Percentiles rank a stretch among this genome's conserved stretches.
Evolutionary conservation across 805 yeast species (phyloP).

Genomic region (Starmerella tilneyi): DNA sequence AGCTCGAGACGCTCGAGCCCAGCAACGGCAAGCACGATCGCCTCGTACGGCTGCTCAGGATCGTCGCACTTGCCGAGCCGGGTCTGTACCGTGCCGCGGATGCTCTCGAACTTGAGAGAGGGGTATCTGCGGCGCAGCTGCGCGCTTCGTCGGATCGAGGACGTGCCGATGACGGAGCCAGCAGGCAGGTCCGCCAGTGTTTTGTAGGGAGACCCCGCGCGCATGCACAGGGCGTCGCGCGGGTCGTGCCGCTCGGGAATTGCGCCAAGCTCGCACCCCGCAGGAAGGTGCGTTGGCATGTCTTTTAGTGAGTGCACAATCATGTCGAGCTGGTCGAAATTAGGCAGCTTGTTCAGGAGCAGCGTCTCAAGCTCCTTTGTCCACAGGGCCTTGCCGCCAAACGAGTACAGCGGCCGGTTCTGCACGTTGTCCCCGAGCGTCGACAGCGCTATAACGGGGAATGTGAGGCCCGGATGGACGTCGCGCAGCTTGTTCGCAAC

Average conservation of each 20-base stretch:
- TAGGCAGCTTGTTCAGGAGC: constrained; percentile 47
- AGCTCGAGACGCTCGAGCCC: constrained; percentile 70
- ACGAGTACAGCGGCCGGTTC: constrained; percentile 75
- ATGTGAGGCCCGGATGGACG: constrained; percentile 53
- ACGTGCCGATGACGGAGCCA: constrained; percentile 86
- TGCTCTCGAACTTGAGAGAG: constrained; percentile 62
- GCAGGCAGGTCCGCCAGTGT: constrained; percentile 64
- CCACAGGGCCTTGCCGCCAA: constrained; percentile 96
- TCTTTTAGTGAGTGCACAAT: constrained; percentile 92
- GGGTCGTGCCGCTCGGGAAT: constrained; percentile 84
- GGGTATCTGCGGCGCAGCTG: constrained; percentile 76
- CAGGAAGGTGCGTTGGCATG: constrained; percentile 80
- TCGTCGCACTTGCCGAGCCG: constrained; percentile 73
- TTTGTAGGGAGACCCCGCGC: constrained; percentile 50
- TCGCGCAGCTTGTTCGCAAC: constrained; percentile 52
- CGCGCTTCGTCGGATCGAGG: constrained; percentile 87
- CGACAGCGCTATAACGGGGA: constrained; percentile 66
- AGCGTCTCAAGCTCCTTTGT: constrained; percentile 85
- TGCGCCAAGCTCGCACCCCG: constrained; percentile 81
- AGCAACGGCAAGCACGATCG: constrained; percentile 85
- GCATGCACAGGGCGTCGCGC: constrained; percentile 81
- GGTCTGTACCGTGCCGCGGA: constrained; percentile 77
- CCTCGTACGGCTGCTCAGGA: constrained; percentile 49
- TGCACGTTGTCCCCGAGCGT: constrained; percentile 89
- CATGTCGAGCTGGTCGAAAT: constrained; percentile 64